Conservation (phyloP, 148 eudicot species). For the Rhododendron ferrugineum region DNA sequence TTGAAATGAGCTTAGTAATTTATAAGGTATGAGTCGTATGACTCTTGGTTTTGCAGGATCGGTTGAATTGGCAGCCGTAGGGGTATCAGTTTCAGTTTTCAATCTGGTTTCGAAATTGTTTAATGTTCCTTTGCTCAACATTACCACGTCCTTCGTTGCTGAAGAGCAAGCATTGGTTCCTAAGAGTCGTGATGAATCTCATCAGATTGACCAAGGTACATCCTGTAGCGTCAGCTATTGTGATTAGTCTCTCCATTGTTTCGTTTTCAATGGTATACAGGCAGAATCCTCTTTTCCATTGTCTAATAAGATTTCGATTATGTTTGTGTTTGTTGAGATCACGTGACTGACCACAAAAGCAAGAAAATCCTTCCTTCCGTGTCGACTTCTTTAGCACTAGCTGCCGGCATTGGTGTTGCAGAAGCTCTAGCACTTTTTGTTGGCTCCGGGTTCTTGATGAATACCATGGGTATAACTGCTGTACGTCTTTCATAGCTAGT, state of each 20-base stretch:
- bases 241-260: background rate
- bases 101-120: constrained; percentile 86
- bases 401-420: constrained; percentile 67
- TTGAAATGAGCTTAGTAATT: background rate
- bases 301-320: constrained; percentile 11
- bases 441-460: constrained; percentile 75
- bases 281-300: background rate
- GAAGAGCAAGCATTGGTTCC: constrained; percentile 72
- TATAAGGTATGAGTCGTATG: background rate
- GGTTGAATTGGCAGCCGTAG: constrained; percentile 90
- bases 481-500: constrained; percentile 61
- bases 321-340: constrained; percentile 13
- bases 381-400: constrained; percentile 67
- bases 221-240: background rate
- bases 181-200: constrained; percentile 21
- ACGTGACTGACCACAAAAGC: constrained; percentile 17
- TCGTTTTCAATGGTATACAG: background rate
- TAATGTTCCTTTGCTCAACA: constrained; percentile 88
- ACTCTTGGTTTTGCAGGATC: constrained; percentile 48
- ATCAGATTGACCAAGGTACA: constrained; percentile 41
- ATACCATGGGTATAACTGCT: constrained; percentile 84
- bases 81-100: constrained; percentile 81
- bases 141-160: constrained; percentile 93
- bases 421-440: constrained; percentile 78
- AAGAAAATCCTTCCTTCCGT: constrained; percentile 73